phyloP scores from a whole-genome alignment of 2,329 filamentous ascomycete species.

The Periconia digitata region DNA sequence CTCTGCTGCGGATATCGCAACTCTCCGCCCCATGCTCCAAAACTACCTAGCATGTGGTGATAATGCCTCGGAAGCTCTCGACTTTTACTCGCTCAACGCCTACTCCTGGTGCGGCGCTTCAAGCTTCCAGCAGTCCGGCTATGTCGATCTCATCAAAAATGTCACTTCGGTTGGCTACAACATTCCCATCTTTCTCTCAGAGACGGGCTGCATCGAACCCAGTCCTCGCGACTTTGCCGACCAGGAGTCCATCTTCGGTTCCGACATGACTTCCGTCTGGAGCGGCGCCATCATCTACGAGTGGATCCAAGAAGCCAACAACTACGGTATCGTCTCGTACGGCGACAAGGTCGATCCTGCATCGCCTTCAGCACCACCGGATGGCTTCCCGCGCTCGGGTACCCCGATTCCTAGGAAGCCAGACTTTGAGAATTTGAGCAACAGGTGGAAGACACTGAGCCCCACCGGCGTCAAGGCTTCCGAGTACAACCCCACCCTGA shows the following conservation, averaged over 20 bases:
- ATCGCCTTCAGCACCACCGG: slow-evolving; percentile 52
- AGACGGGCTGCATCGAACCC: slow-evolving; percentile 77
- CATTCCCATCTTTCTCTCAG: slow-evolving; percentile 69
- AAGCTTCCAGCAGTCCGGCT: slow-evolving; percentile 66
- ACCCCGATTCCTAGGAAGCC: slow-evolving; percentile 72
- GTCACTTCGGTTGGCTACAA: slow-evolving; percentile 69
- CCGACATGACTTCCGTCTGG: slow-evolving; percentile 69
- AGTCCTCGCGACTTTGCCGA: slow-evolving; percentile 67
- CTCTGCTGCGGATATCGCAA: slow-evolving; percentile 80
- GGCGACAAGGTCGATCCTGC: slow-evolving; percentile 59
- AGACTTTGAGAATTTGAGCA: slow-evolving; percentile 77
- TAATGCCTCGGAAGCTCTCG: slow-evolving; percentile 67
- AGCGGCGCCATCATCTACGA: slow-evolving; percentile 86
- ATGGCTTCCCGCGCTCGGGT: slow-evolving; percentile 70
- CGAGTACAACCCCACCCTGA: slow-evolving; percentile 64
- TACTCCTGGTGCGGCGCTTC: slow-evolving; percentile 63
- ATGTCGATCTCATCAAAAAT: slow-evolving; percentile 66
- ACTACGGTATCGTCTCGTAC: slow-evolving; percentile 81
- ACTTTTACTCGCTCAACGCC: slow-evolving; percentile 85
- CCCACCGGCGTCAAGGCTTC: slow-evolving; percentile 69
- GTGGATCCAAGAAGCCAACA: slow-evolving; percentile 82
- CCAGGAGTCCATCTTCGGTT: slow-evolving; percentile 74
- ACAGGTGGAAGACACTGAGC: slow-evolving; percentile 71
- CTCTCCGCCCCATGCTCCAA: slow-evolving; percentile 65
- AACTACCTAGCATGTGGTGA: slow-evolving; percentile 78